These are phyloP conservation scores for Raddia guianensis DNA, from an alignment of 176 grass and related monocot genomes.

Conservation along the genomic window DNA sequence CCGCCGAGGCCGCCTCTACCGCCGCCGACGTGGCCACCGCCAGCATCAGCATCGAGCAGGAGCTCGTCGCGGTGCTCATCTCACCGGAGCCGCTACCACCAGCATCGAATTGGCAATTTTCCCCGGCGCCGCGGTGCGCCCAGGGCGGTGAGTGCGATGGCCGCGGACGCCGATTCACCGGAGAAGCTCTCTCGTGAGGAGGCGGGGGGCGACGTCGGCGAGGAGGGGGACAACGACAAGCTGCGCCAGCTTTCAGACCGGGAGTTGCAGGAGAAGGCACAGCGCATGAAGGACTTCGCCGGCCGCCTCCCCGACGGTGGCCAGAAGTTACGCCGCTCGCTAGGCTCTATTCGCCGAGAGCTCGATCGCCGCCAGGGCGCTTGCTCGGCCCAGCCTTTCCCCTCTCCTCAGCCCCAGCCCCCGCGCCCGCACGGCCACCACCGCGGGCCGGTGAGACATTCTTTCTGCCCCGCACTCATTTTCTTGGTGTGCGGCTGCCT, in stretches of 20 bases:
- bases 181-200: slow-evolving; percentile 6
- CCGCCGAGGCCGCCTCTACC: no score
- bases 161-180: background rate
- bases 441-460: slow-evolving; percentile 20
- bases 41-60: no score
- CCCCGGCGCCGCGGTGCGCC: no score
- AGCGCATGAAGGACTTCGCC: background rate
- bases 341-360: background rate
- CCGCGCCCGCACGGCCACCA: background rate
- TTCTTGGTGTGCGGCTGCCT: background rate
- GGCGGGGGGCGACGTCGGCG: background rate
- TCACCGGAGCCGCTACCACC: no score
- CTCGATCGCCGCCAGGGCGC: slow-evolving; percentile 36
- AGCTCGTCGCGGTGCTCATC: no score
- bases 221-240: background rate
- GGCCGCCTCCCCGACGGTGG: slow-evolving; percentile 37
- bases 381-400: background rate
- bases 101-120: no score
- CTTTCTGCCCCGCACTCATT: background rate
- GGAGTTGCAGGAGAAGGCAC: slow-evolving; percentile 28
- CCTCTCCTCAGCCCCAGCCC: background rate
- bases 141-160: slow-evolving; percentile 27
- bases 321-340: background rate
- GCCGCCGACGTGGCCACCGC: no score
- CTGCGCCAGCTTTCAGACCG: background rate